Base-by-base conservation (phyloP, 768 basidiomycete species). In the Polyporus arcularius region DNA sequence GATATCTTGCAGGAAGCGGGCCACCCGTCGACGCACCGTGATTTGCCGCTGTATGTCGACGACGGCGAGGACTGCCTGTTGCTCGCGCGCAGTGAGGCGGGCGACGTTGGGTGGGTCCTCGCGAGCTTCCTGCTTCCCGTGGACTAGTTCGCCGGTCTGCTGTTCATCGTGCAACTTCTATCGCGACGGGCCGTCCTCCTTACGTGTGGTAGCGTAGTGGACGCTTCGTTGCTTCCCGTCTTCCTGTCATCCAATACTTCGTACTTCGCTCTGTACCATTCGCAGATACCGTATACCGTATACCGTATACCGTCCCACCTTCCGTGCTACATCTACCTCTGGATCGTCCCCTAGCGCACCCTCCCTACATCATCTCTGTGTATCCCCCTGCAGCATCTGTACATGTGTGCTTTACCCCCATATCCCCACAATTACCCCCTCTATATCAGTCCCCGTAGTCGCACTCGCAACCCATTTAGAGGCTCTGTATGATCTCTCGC, bases 41-140 rank as follows among this genome's bases (percentile, higher is more conserved):
- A 89, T 65, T 74, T 94, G 43, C 92, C 92, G 3, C 69, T 94
- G 57, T 86, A 87, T 66, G 88, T 92, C 52, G 91, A 93, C 65
- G 91, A 91, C 64, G 80, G 80, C 11, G 83, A 83, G 46, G 92
- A 93, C 66, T 92, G 91, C 74, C 74, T 94, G 62, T 74, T 94
- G 55, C 80, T 93, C 28, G 90, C 87, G 62, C 76, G 90, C 45
- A 83, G 88, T 70, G 71, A 68, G 38, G 57, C 62, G 4, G 82
- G 83, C 11, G 77, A 80, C 10, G 80, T 92, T 16, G 91, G 91
- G 0, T 93, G 92, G 92, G 87, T 87, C 3, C 71, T 94, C 62
- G 91, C 91, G 39, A 92, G 91, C 71, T 94, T 92, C 73, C 72
- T 93, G 71, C 79, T 87, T 30, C 89, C 89, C 9, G 67, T 86